A percentile compares a stretch with the other conserved stretches of the same genome.
These are phyloP conservation scores for Drosera capensis DNA, from an alignment of 148 eudicot species.

Conservation along the genomic window DNA sequence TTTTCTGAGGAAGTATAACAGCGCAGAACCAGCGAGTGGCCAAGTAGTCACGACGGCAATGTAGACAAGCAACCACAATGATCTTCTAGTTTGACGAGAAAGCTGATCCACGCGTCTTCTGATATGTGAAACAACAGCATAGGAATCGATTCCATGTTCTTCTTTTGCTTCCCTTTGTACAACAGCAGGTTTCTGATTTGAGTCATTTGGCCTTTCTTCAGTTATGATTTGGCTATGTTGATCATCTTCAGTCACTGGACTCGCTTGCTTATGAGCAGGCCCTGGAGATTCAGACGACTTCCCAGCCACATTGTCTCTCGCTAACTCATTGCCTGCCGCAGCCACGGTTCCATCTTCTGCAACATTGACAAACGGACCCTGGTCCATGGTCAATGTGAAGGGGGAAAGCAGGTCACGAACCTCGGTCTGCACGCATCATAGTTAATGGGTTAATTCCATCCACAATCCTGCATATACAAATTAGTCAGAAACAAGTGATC, in stretches of 20 bases:
- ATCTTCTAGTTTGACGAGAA: constrained; percentile 39
- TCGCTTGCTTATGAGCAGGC: constrained; percentile 8
- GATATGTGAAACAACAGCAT: not conserved
- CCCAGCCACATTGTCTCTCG: constrained; percentile 16
- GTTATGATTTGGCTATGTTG: constrained; percentile 6
- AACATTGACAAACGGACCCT: constrained; percentile 55
- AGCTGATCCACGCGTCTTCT: constrained; percentile 32
- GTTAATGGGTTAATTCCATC: not conserved
- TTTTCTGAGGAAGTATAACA: constrained; percentile 42
- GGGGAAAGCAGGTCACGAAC: constrained; percentile 15
- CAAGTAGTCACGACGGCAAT: constrained; percentile 46
- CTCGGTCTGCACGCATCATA: constrained; percentile 14
- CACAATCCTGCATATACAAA: not conserved
- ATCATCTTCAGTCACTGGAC: too few species aligned
- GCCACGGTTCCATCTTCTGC: constrained; percentile 58
- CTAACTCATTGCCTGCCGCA: constrained; percentile 35
- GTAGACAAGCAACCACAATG: constrained; percentile 66
- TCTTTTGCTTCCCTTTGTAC: not conserved
- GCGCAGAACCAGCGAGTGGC: constrained; percentile 49
- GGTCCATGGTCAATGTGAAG: constrained; percentile 44
- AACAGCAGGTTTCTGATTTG: not conserved
- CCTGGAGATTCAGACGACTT: constrained; percentile 13
- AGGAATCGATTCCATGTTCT: not conserved
- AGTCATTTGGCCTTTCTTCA: not conserved
- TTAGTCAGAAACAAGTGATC: not conserved